Percentiles rank a stretch among this genome's conserved stretches.
Evolutionary conservation across 148 eudicot species (phyloP).

Genomic region (Rheum nobile): DNA sequence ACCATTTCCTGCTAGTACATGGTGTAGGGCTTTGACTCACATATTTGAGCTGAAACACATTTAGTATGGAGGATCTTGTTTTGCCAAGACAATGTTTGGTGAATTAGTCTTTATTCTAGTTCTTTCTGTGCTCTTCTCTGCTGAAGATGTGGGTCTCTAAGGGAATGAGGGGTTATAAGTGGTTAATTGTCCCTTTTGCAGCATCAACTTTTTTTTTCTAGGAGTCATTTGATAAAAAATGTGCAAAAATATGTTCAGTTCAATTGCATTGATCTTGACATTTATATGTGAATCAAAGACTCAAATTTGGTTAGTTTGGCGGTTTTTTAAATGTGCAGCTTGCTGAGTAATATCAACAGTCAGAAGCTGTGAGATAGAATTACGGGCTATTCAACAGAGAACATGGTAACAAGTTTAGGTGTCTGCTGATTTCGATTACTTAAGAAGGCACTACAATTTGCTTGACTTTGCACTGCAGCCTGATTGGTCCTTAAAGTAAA

Average conservation of each 20-base stretch:
- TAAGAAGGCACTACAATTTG: background rate
- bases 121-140: too few relatives aligned
- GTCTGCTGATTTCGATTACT: background rate
- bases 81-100: too few relatives aligned
- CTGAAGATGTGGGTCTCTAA: too few relatives aligned
- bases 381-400: background rate
- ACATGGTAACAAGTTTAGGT: background rate
- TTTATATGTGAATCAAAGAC: too few relatives aligned
- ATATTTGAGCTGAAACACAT: background rate
- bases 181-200: background rate
- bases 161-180: too few relatives aligned
- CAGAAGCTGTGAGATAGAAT: background rate
- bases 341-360: constrained; percentile 6
- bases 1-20: too few relatives aligned
- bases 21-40: background rate
- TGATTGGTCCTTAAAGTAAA: background rate
- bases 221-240: background rate
- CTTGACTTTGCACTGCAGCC: background rate
- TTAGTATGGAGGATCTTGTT: background rate
- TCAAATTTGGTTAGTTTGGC: background rate
- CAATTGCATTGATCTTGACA: too few relatives aligned
- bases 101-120: too few relatives aligned
- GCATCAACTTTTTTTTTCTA: background rate
- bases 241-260: too few relatives aligned
- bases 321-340: background rate